phyloP scores from a whole-genome alignment of 2,329 filamentous ascomycete species.

The Cercospora zeina region DNA sequence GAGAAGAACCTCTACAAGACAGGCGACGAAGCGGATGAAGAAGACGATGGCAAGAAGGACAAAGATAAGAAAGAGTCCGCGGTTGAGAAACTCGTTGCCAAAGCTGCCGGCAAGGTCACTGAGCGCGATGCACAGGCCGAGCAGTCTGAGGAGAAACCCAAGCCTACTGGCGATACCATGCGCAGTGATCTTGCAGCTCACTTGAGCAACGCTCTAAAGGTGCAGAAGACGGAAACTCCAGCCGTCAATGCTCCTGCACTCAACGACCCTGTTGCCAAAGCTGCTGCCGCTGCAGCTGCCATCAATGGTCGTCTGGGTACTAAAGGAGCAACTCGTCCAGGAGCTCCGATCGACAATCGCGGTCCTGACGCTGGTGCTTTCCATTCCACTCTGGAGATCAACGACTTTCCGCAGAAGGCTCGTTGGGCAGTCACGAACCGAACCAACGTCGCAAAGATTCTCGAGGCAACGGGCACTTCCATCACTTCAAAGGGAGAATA shows the following conservation, averaged over 20 bases:
- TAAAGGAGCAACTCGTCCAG: constrained; percentile 79
- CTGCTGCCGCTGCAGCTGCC: constrained; percentile 82
- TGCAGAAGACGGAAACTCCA: constrained; percentile 66
- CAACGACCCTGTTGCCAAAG: constrained; percentile 45
- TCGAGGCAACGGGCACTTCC: constrained; percentile 89
- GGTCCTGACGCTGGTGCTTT: constrained; percentile 95
- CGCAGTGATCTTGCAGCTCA: constrained; percentile 43
- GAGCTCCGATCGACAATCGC: constrained; percentile 97
- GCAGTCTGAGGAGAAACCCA: constrained; percentile 17
- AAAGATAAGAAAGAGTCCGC: constrained; percentile 50
- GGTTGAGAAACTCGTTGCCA: constrained; percentile 55
- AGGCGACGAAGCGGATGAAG: constrained; percentile 79
- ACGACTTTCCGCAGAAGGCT: constrained; percentile 98
- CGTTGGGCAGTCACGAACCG: constrained; percentile 98
- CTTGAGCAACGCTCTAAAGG: constrained; percentile 69
- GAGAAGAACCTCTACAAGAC: constrained; percentile 89
- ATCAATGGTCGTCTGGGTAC: constrained; percentile 90
- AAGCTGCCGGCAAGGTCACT: constrained; percentile 59
- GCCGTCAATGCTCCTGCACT: constrained; percentile 40
- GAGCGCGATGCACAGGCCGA: constrained; percentile 29
- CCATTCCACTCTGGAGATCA: constrained; percentile 97
- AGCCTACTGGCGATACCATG: constrained; percentile 20
- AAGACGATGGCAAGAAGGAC: constrained; percentile 67
- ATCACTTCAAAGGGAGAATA: constrained; percentile 97
- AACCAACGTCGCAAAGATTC: constrained; percentile 96